Percentiles rank a stretch among this genome's conserved stretches.
phyloP scores from a whole-genome alignment of 139 green algal genomes.

The Parachlorella kessleri region DNA sequence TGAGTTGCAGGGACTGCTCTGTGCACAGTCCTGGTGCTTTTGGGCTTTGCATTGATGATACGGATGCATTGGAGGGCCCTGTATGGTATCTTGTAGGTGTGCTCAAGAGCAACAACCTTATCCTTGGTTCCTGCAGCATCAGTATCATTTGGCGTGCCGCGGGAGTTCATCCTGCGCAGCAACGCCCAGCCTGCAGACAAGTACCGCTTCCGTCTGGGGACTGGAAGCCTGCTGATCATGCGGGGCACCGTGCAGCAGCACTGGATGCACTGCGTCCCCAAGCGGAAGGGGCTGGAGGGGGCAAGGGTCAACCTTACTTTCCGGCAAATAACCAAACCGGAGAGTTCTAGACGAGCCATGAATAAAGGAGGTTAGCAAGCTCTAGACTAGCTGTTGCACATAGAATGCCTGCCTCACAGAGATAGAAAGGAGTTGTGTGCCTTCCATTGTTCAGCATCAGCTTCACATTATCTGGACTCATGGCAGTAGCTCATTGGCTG shows the following conservation, averaged over 20 bases:
- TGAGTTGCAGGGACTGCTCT: neutral
- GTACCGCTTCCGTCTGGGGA: conserved; percentile 20
- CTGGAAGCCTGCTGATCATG: conserved; percentile 55
- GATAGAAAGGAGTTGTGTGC: too few species aligned
- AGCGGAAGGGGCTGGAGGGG: conserved; percentile 11
- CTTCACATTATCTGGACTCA: too few species aligned
- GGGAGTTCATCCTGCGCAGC: conserved; percentile 60
- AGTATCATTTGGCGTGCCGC: conserved; percentile 55
- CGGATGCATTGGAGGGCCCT: conserved; percentile 15
- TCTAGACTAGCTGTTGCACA: too few species aligned
- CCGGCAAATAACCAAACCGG: conserved; percentile 30
- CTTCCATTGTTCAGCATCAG: too few species aligned
- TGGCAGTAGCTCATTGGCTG: too few species aligned
- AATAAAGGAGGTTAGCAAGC: too few species aligned
- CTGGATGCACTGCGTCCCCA: conserved; percentile 61
- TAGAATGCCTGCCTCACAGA: too few species aligned
- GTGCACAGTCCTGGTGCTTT: neutral
- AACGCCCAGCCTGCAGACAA: conserved; percentile 38
- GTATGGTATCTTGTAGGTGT: neutral
- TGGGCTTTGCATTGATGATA: neutral
- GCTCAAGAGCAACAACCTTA: neutral
- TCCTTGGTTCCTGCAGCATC: conserved; percentile 22
- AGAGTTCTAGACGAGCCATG: too few species aligned
- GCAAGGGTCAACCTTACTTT: conserved; percentile 64
- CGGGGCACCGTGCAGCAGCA: conserved; percentile 44